These are phyloP conservation scores for Mycosarcoma mackinlayi DNA, from an alignment of 1,284 basidiomycete genomes.

Conservation along the genomic window DNA sequence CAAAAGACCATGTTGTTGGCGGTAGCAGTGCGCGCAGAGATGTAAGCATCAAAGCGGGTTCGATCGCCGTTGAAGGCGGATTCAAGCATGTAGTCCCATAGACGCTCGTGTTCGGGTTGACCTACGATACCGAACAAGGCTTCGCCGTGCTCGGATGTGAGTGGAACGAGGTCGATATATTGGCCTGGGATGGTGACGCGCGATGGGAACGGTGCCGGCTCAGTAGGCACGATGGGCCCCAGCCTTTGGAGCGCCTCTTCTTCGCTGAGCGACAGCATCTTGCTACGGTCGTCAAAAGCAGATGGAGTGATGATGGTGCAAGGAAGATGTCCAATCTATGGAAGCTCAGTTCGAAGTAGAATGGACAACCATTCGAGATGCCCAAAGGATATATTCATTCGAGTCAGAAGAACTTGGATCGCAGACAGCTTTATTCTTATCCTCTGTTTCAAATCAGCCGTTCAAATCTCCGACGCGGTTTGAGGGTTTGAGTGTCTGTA, in stretches of 20 bases:
- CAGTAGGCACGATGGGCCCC: slow-evolving; percentile 20
- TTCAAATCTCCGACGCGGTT: neutral
- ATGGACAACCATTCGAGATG: no score
- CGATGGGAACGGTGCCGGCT: slow-evolving; percentile 19
- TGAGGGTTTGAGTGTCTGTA: no score
- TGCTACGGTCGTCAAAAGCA: neutral
- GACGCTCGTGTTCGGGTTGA: slow-evolving; percentile 30
- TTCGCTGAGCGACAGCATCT: slow-evolving; percentile 25
- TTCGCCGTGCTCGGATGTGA: slow-evolving; percentile 16
- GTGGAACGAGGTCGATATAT: slow-evolving; percentile 39
- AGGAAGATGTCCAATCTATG: neutral
- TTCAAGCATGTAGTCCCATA: slow-evolving; percentile 44
- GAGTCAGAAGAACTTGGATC: no score
- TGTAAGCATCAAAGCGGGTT: slow-evolving; percentile 6
- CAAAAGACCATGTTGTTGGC: slow-evolving; percentile 45
- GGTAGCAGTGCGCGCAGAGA: slow-evolving; percentile 2
- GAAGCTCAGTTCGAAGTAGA: neutral
- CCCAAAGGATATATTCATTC: no score
- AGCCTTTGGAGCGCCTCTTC: slow-evolving; percentile 33
- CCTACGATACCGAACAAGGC: slow-evolving; percentile 23
- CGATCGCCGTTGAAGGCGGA: slow-evolving; percentile 27
- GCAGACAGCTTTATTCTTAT: no score
- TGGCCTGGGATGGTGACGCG: slow-evolving; percentile 20
- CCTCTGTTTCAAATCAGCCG: no score
- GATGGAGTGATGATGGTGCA: neutral